These are phyloP conservation scores for Oenanthe sinensis DNA, from an alignment of 129 eudicot genomes.

Conservation along the genomic window DNA sequence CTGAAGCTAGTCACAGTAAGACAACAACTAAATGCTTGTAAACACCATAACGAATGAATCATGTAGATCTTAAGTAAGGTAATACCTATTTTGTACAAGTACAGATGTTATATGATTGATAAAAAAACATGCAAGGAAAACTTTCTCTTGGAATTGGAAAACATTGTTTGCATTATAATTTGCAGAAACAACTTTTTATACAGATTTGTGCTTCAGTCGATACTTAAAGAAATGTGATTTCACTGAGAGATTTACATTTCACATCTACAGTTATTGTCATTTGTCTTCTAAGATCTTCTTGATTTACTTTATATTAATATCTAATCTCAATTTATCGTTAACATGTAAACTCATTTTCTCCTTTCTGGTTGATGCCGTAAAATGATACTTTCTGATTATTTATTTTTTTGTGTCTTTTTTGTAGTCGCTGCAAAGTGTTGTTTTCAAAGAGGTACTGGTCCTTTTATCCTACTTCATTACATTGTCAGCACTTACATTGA, in stretches of 20 bases:
- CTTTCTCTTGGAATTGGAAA: not conserved
- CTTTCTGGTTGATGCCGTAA: not conserved
- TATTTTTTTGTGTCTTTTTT: conserved; percentile 12
- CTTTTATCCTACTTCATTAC: conserved; percentile 11
- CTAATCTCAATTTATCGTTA: not conserved
- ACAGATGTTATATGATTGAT: not conserved
- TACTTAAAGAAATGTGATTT: not conserved
- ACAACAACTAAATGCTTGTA: not conserved
- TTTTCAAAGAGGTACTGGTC: conserved; percentile 83
- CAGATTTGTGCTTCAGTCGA: not conserved
- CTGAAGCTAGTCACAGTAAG: not conserved
- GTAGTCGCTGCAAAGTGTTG: conserved; percentile 98
- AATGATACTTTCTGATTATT: not conserved
- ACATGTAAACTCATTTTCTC: not conserved
- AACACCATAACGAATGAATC: not conserved
- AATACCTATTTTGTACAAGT: not conserved
- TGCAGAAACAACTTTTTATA: not conserved
- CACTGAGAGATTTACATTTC: not conserved
- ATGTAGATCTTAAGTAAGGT: not conserved
- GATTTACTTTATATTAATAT: not conserved
- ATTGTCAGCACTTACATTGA: not conserved
- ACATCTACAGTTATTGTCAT: not conserved
- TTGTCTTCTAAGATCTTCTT: not conserved
- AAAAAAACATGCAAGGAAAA: not conserved
- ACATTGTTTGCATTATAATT: not conserved